phyloP scores from a whole-genome alignment of 1,284 basidiomycete species.

The Malassezia japonica region DNA sequence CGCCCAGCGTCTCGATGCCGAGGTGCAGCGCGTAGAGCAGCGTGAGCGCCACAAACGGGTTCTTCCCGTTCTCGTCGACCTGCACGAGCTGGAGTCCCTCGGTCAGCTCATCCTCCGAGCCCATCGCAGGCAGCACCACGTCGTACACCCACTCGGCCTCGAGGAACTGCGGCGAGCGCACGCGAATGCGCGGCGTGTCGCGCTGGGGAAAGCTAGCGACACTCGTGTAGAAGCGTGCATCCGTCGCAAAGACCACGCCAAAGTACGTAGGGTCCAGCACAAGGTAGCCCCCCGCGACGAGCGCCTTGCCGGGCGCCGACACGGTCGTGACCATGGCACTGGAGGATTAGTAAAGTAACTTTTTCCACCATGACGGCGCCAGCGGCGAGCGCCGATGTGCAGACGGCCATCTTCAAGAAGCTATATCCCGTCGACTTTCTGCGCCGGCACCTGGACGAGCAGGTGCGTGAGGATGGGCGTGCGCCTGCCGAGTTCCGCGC shows the following conservation, averaged over 20 bases:
- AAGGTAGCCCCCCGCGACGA: conserved; percentile 54
- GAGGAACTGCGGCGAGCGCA: conserved; percentile 83
- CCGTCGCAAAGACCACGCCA: conserved; percentile 58
- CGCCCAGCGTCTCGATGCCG: conserved; percentile 49
- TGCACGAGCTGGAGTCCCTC: background rate
- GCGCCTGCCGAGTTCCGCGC: background rate
- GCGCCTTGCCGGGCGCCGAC: conserved; percentile 88
- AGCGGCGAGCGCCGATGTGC: background rate
- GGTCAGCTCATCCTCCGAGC: background rate
- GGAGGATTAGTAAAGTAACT: too few relatives aligned
- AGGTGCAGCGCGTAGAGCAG: conserved; percentile 66
- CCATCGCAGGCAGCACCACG: background rate
- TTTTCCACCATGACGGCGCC: background rate
- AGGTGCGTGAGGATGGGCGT: conserved; percentile 18
- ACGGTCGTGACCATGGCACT: conserved; percentile 53
- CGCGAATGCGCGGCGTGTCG: conserved; percentile 52
- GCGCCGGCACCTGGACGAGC: conserved; percentile 10
- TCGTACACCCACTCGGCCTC: conserved; percentile 67
- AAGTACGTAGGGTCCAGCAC: conserved; percentile 46
- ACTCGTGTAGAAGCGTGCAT: conserved; percentile 78
- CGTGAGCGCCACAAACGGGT: conserved; percentile 86
- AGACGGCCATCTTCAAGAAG: conserved; percentile 16
- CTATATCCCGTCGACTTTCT: conserved; percentile 14
- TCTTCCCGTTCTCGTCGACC: conserved; percentile 50
- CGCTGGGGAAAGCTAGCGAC: conserved; percentile 20